Conservation (phyloP, 805 yeast genomes). For the Metschnikowia vanudenii region DNA sequence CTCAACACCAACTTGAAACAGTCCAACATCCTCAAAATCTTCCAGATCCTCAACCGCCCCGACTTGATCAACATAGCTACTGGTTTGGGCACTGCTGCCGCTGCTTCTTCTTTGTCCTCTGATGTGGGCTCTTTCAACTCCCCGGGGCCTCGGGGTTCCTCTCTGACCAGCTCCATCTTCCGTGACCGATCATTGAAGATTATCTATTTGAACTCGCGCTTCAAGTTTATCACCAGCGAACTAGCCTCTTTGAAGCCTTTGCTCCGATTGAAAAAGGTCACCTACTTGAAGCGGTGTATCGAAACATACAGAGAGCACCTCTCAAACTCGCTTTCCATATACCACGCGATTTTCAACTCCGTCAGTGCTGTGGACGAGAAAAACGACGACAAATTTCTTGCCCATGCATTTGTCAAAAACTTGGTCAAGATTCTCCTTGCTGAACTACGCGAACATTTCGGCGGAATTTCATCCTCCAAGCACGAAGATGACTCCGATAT, state of each 20-base stretch:
- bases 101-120: too few species aligned
- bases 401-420: constrained; percentile 31
- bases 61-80: constrained; percentile 37
- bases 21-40: constrained; percentile 72
- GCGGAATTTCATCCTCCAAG: constrained; percentile 12
- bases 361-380: constrained; percentile 20
- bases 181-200: constrained; percentile 38
- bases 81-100: not conserved
- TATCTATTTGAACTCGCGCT: constrained; percentile 66
- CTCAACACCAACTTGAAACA: constrained; percentile 76
- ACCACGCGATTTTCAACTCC: constrained; percentile 55
- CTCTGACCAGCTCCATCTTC: not conserved
- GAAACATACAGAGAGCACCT: constrained; percentile 85
- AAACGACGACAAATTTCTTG: constrained; percentile 22
- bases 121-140: too few species aligned
- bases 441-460: constrained; percentile 26
- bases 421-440: constrained; percentile 26
- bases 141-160: too few species aligned
- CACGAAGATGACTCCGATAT: constrained; percentile 32
- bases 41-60: constrained; percentile 71
- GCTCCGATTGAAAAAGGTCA: constrained; percentile 49
- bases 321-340: constrained; percentile 68
- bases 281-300: constrained; percentile 71
- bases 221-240: constrained; percentile 63
- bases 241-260: constrained; percentile 57